Evolutionary conservation across 2,329 filamentous ascomycete genomes (phyloP).

Genomic region (Hypoxylon sp.): DNA sequence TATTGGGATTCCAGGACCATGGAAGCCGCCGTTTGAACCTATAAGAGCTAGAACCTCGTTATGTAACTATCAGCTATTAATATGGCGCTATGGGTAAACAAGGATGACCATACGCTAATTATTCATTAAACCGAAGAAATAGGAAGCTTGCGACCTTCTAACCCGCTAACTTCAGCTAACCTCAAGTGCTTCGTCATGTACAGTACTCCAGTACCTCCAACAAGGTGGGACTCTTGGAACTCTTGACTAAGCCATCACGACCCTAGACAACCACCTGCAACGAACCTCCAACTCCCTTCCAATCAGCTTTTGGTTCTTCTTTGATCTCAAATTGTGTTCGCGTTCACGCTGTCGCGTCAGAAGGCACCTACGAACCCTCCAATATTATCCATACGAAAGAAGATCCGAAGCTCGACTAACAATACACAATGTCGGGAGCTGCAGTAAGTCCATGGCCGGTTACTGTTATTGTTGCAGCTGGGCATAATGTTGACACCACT

Average conservation of each 20-base stretch:
- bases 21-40: slow-evolving; percentile 6
- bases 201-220: neutral
- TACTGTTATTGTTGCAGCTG: slow-evolving; percentile 16
- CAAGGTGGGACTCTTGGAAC: neutral
- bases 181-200: slow-evolving; percentile 22
- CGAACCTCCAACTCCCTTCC: slow-evolving; percentile 20
- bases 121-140: neutral
- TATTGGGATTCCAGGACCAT: slow-evolving; percentile 32
- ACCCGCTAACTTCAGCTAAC: neutral
- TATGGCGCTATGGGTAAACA: neutral
- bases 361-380: neutral
- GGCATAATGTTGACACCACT: slow-evolving; percentile 37
- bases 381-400: neutral
- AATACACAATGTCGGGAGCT: slow-evolving; percentile 67
- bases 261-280: slow-evolving; percentile 11
- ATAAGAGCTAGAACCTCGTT: slow-evolving; percentile 3
- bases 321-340: neutral
- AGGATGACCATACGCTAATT: neutral
- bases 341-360: neutral
- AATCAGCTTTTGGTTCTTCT: slow-evolving; percentile 16
- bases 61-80: slow-evolving; percentile 6
- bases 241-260: slow-evolving; percentile 26
- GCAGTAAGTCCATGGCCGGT: slow-evolving; percentile 57
- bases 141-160: neutral
- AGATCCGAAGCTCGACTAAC: slow-evolving; percentile 25